phyloP scores from a whole-genome alignment of 139 green algal genomes.

The Diplosphaera chodatii region DNA sequence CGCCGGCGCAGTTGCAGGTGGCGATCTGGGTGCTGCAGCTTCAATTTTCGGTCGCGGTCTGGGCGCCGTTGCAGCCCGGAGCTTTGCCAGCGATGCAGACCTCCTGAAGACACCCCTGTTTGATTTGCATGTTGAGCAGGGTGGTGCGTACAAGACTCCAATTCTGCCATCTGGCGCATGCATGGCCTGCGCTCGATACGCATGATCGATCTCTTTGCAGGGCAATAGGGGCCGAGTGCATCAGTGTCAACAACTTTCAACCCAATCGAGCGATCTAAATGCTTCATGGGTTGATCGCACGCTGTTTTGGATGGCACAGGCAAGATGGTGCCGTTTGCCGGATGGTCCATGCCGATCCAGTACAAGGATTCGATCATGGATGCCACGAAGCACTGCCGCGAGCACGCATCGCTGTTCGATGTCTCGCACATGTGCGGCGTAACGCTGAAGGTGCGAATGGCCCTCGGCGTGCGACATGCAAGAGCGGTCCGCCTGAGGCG shows the following conservation, averaged over 20 bases:
- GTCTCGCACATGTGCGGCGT: conserved; percentile 97
- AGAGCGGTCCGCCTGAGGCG: no score
- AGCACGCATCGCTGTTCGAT: conserved; percentile 89
- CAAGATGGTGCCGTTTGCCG: conserved; percentile 97
- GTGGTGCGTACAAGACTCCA: no score
- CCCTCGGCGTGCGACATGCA: no score
- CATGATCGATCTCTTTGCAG: no score
- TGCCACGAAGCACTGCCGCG: conserved; percentile 78
- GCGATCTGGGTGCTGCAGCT: not conserved
- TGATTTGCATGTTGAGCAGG: conserved; percentile 80
- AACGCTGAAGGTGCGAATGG: conserved; percentile 84
- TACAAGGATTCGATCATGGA: conserved; percentile 99
- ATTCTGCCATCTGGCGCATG: no score
- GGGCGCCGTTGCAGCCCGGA: conserved; percentile 7
- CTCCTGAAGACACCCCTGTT: conserved; percentile 88
- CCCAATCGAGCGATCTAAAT: no score
- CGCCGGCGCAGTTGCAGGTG: not conserved
- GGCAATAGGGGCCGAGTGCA: no score
- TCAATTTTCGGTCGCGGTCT: not conserved
- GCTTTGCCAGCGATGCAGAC: conserved; percentile 50
- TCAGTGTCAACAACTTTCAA: no score
- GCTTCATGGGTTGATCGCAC: no score
- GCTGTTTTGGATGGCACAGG: no score
- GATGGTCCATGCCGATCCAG: conserved; percentile 97
- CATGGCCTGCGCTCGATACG: no score